Conservation (phyloP, 148 eudicot species). For the Euryodendron excelsum region DNA sequence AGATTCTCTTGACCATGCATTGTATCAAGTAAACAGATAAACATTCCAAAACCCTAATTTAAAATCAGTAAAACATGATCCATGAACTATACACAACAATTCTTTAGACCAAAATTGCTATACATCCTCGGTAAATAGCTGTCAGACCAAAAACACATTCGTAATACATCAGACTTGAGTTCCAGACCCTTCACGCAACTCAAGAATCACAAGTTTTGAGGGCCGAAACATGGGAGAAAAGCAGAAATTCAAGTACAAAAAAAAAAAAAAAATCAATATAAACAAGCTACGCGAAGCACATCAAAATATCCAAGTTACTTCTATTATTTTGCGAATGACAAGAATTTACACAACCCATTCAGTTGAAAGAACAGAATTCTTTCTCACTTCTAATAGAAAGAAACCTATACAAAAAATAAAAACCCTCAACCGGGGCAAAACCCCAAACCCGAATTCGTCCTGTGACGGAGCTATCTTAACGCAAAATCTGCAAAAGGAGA, state of each 20-base stretch:
- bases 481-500: background rate
- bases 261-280: background rate
- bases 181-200: background rate
- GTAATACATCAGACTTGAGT: background rate
- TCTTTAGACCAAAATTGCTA: background rate
- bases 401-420: background rate
- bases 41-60: background rate
- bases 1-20: background rate
- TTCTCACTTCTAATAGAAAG: background rate
- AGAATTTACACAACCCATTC: background rate
- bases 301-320: background rate
- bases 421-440: background rate
- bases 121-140: background rate
- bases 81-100: too few relatives aligned
- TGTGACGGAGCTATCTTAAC: background rate
- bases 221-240: background rate
- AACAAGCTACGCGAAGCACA: background rate
- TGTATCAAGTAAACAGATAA: background rate
- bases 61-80: background rate
- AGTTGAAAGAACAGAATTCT: background rate
- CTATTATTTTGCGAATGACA: background rate
- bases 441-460: background rate
- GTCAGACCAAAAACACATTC: background rate
- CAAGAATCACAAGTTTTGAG: background rate
- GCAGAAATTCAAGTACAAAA: background rate